Conservation (phyloP, 2,329 filamentous ascomycete genomes). For the Talaromyces amestolkiae region DNA sequence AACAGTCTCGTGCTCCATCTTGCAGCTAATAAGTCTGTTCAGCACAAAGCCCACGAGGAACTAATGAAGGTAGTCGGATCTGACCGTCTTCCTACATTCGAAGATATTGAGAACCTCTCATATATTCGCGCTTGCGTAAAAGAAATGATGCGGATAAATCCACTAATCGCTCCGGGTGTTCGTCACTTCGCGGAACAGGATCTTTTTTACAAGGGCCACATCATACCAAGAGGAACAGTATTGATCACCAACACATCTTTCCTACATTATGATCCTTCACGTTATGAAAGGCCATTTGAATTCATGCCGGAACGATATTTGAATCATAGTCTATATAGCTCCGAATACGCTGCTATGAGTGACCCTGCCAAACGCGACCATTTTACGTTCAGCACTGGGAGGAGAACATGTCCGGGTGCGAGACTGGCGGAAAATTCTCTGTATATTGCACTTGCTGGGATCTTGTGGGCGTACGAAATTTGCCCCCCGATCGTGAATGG, state of each 20-base stretch:
- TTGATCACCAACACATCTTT: constrained; percentile 48
- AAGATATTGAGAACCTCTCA: neutral
- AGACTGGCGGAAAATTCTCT: constrained; percentile 53
- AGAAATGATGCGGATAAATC: constrained; percentile 16
- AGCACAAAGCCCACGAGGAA: neutral
- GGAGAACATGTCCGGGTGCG: constrained; percentile 59
- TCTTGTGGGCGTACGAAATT: constrained; percentile 52
- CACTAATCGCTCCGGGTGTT: constrained; percentile 33
- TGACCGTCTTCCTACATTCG: neutral
- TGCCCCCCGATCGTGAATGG: constrained; percentile 18
- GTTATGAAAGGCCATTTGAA: constrained; percentile 39
- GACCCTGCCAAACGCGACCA: constrained; percentile 49
- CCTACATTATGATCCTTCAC: constrained; percentile 43
- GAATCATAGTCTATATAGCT: neutral
- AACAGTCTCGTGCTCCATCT: neutral
- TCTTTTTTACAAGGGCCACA: constrained; percentile 50
- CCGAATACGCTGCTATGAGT: constrained; percentile 8
- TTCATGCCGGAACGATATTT: constrained; percentile 26
- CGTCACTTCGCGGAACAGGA: constrained; percentile 52
- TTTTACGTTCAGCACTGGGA: constrained; percentile 56
- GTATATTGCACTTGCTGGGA: constrained; percentile 48
- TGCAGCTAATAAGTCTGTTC: neutral
- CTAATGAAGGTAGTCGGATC: neutral
- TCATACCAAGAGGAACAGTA: constrained; percentile 50
- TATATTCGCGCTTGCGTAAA: neutral